Percentiles rank a stretch among this genome's conserved stretches.
phyloP scores from a whole-genome alignment of 1,284 basidiomycete species.

The Blastosporella zonata region DNA sequence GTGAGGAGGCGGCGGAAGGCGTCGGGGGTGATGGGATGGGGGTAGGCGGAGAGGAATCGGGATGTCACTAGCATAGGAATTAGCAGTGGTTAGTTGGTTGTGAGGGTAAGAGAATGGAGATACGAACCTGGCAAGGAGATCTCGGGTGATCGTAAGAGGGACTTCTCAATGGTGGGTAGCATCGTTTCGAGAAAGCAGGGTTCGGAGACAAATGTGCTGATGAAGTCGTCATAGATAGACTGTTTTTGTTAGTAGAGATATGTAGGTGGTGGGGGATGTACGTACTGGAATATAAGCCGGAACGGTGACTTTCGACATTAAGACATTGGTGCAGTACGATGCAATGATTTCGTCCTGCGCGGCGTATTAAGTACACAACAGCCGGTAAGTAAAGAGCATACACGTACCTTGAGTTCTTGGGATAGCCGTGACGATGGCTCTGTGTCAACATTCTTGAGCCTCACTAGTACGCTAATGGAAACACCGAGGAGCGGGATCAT shows the following conservation, averaged over 20 bases:
- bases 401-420: slow-evolving; percentile 42
- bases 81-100: slow-evolving; percentile 8
- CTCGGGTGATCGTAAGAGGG: slow-evolving; percentile 72
- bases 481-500: slow-evolving; percentile 57
- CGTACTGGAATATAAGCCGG: slow-evolving; percentile 49
- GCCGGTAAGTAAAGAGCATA: not conserved
- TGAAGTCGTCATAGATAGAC: slow-evolving; percentile 60
- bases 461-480: slow-evolving; percentile 58
- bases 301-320: slow-evolving; percentile 58
- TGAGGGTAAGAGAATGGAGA: not conserved
- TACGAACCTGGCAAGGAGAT: slow-evolving; percentile 51
- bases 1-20: slow-evolving; percentile 64
- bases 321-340: slow-evolving; percentile 48
- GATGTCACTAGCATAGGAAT: slow-evolving; percentile 41
- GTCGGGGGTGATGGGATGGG: slow-evolving; percentile 49
- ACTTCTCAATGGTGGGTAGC: slow-evolving; percentile 70
- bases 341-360: slow-evolving; percentile 38
- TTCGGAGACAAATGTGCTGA: slow-evolving; percentile 45
- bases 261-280: not conserved
- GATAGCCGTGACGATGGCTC: slow-evolving; percentile 40
- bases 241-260: slow-evolving; percentile 23
- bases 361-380: not conserved
- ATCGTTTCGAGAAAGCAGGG: slow-evolving; percentile 51
- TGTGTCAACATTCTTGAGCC: slow-evolving; percentile 52
- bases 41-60: slow-evolving; percentile 56